phyloP scores from a whole-genome alignment of 805 yeast genomes.

The Candida easanensis region DNA sequence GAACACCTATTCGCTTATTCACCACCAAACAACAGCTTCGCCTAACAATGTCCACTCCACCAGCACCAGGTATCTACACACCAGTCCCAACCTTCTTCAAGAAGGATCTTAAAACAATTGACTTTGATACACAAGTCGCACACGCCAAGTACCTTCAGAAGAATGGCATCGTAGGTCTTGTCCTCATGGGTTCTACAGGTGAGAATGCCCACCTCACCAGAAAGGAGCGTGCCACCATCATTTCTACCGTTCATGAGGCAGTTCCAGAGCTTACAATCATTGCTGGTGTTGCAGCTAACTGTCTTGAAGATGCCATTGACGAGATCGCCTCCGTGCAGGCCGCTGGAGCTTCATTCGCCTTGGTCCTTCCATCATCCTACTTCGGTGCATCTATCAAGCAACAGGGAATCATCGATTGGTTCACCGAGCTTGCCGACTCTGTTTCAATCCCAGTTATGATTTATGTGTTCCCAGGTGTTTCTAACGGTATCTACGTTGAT shows the following conservation, averaged over 20 bases:
- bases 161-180: slow-evolving; percentile 47
- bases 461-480: slow-evolving; percentile 44
- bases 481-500: slow-evolving; percentile 34
- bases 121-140: slow-evolving; percentile 41
- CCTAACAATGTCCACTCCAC: slow-evolving; percentile 22
- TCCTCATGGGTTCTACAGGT: slow-evolving; percentile 53
- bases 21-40: not conserved
- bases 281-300: slow-evolving; percentile 49
- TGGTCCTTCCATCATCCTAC: slow-evolving; percentile 46
- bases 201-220: slow-evolving; percentile 50
- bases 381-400: slow-evolving; percentile 46
- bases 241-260: slow-evolving; percentile 33
- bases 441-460: slow-evolving; percentile 38
- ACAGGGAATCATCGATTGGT: slow-evolving; percentile 45
- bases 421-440: slow-evolving; percentile 36
- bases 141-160: slow-evolving; percentile 42
- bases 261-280: slow-evolving; percentile 41
- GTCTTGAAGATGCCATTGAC: slow-evolving; percentile 42
- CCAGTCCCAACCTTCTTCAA: slow-evolving; percentile 56
- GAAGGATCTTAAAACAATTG: slow-evolving; percentile 36
- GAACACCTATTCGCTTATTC: not conserved
- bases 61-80: slow-evolving; percentile 45
- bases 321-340: slow-evolving; percentile 35
- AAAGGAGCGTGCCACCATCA: slow-evolving; percentile 39
- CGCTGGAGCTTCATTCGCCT: slow-evolving; percentile 39